A percentile compares a stretch with the other conserved stretches of the same genome.
Conservation (phyloP, 768 basidiomycete species). For the Porphyrellus cyaneotinctus region DNA sequence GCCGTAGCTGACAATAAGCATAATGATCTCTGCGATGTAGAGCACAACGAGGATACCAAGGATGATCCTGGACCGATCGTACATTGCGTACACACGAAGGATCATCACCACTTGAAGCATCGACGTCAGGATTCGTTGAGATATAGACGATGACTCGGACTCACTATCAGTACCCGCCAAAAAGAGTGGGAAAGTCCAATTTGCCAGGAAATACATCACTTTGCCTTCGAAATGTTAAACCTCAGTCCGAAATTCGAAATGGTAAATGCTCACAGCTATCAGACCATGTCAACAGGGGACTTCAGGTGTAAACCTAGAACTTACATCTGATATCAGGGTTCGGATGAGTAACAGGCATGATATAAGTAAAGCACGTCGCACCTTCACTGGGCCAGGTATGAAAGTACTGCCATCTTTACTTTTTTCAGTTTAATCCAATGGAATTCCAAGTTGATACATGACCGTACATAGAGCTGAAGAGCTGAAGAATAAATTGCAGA, state of each 20-base stretch:
- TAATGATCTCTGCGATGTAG: not conserved
- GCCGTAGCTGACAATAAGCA: not conserved
- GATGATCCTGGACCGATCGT: constrained; percentile 2
- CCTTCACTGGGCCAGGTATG: not conserved
- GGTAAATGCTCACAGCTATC: not conserved
- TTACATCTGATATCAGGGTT: not conserved
- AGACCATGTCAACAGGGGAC: not conserved
- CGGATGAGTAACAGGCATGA: not conserved
- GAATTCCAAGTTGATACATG: too few relatives aligned
- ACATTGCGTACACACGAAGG: not conserved
- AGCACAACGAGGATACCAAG: constrained; percentile 1
- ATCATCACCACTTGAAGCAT: not conserved
- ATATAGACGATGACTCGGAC: not conserved
- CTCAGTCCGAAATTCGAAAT: too few relatives aligned
- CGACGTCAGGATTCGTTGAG: not conserved
- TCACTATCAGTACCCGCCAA: not conserved
- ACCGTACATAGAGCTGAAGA: not conserved
- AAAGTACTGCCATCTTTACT: not conserved
- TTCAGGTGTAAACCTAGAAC: not conserved
- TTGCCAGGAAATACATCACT: not conserved
- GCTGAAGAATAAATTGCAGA: not conserved
- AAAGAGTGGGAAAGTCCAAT: not conserved
- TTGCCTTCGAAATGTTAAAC: not conserved
- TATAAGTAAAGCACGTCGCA: not conserved
- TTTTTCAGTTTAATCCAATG: not conserved